Evolutionary conservation across 805 yeast genomes (phyloP), one percentile per base, ranked within the genome.

Genomic region (Sugiyamaella valdiviana): DNA sequence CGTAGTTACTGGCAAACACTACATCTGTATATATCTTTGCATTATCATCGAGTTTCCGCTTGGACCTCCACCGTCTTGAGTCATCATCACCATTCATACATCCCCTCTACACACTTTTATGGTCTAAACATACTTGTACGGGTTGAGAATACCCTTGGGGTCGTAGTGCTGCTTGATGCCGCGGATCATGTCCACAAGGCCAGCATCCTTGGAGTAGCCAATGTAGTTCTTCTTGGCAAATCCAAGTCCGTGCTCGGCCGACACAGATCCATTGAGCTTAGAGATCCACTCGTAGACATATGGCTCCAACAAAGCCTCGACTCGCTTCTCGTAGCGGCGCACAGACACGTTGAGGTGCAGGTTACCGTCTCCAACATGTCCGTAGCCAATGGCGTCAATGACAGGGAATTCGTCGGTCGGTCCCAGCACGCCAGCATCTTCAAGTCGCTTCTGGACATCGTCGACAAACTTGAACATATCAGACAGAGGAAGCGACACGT

Each of bases 301-400:
- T 41, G 99, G 99, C 67, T 93, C 99, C 53, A 93, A 74, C 1
- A 76, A 78, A 48, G 76, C 70, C 68, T 93, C 98, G 48, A 93
- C 85, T 22, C 75, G 78, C 64, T 85, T 83, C 54, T 75, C 75
- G 68, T 93, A 93, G 60, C 80, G 77, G 66, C 96, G 79, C 15
- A 89, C 95, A 39, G 95, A 83, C 45, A 93, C 95, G 63, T 93
- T 93, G 63, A 93, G 77, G 66, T 93, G 99, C 60, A 93, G 72
- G 68, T 93, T 93, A 46, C 99, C 98, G 64, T 93, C 99, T 49
- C 99, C 99, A 60, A 93, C 78, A 63, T 93, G 99, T n/a, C 99
- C 99, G 61, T 91, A 93, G 0, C 99, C 99, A 56, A 91, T 82
- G 9, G 95, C 95, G 52, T 80, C 83, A 46, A 87, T 82, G 2